Evolutionary conservation across 371 early-diverging fungal species (phyloP).

Genomic region (Syncephalastrum sp.): DNA sequence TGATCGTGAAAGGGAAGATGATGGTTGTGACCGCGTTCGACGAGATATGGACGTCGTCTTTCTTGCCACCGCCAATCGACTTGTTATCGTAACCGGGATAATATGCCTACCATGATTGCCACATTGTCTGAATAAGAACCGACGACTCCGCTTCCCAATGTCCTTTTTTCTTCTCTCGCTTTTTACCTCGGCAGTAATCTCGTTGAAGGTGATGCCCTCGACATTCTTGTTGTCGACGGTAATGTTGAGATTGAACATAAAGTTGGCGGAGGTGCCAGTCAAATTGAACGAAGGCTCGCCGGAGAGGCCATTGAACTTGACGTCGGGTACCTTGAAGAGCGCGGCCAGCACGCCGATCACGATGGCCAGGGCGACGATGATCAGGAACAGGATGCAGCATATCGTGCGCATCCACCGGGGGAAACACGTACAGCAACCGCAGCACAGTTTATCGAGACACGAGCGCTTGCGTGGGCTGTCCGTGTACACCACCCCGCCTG

Average conservation of each 20-base stretch:
- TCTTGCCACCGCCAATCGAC: slow-evolving; percentile 50
- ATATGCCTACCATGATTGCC: slow-evolving; percentile 42
- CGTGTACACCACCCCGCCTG: neutral
- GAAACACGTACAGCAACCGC: slow-evolving; percentile 51
- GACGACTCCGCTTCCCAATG: neutral
- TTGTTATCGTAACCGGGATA: slow-evolving; percentile 46
- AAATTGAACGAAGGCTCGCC: slow-evolving; percentile 27
- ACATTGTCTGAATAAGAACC: neutral
- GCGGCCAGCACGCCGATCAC: slow-evolving; percentile 44
- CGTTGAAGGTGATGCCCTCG: slow-evolving; percentile 51
- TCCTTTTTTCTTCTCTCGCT: slow-evolving; percentile 15
- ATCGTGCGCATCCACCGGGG: slow-evolving; percentile 49
- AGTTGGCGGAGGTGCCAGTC: slow-evolving; percentile 23
- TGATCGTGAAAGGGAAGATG: slow-evolving; percentile 47
- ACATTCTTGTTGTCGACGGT: slow-evolving; percentile 55
- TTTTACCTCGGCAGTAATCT: slow-evolving; percentile 49
- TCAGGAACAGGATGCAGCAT: slow-evolving; percentile 36
- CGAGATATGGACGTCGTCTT: slow-evolving; percentile 43
- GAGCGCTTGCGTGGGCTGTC: slow-evolving; percentile 17
- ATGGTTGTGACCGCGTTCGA: slow-evolving; percentile 39
- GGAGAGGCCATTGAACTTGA: slow-evolving; percentile 35
- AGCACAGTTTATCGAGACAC: slow-evolving; percentile 44
- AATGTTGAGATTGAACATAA: slow-evolving; percentile 36
- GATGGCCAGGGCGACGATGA: slow-evolving; percentile 37
- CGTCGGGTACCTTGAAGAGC: slow-evolving; percentile 39